Evolutionary conservation across 495 filamentous ascomycete species (phyloP).

Genomic region (Penicillium angulare): DNA sequence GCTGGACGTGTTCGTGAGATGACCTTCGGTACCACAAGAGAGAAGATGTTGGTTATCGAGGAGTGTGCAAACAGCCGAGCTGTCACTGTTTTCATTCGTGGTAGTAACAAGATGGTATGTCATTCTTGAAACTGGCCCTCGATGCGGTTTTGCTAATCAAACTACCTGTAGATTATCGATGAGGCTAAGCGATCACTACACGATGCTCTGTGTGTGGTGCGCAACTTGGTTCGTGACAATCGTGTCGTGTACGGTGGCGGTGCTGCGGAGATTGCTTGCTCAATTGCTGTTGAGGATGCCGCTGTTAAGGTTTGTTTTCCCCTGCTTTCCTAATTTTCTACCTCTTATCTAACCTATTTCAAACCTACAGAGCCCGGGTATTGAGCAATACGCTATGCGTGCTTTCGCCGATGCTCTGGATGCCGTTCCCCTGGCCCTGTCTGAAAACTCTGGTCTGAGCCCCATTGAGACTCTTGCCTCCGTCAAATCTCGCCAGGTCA

Average conservation of each 20-base stretch:
- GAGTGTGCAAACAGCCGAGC: constrained; percentile 97
- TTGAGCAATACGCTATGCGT: constrained; percentile 98
- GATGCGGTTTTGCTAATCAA: not conserved
- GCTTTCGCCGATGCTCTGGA: constrained; percentile 96
- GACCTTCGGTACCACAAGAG: constrained; percentile 93
- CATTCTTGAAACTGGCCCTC: not conserved
- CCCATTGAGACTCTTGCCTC: constrained; percentile 93
- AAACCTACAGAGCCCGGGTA: constrained; percentile 68
- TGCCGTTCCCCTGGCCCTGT: constrained; percentile 90
- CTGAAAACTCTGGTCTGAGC: constrained; percentile 94
- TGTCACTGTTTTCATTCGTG: constrained; percentile 92
- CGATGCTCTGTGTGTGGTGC: constrained; percentile 95
- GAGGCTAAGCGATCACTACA: constrained; percentile 97
- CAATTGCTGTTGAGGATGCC: constrained; percentile 90
- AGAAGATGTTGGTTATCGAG: constrained; percentile 99
- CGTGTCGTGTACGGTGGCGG: constrained; percentile 98
- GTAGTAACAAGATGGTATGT: constrained; percentile 98
- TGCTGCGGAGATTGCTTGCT: constrained; percentile 97
- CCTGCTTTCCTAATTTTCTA: too few relatives aligned
- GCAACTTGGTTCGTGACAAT: constrained; percentile 94
- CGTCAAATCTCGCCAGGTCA: constrained; percentile 94
- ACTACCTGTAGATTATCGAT: constrained; percentile 84
- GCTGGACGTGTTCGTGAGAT: constrained; percentile 92
- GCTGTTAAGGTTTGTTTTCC: constrained; percentile 75
- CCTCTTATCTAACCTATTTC: constrained; percentile 4